Evolutionary conservation across 305 asterid genomes (phyloP).

Genomic region (Ajuga reptans): DNA sequence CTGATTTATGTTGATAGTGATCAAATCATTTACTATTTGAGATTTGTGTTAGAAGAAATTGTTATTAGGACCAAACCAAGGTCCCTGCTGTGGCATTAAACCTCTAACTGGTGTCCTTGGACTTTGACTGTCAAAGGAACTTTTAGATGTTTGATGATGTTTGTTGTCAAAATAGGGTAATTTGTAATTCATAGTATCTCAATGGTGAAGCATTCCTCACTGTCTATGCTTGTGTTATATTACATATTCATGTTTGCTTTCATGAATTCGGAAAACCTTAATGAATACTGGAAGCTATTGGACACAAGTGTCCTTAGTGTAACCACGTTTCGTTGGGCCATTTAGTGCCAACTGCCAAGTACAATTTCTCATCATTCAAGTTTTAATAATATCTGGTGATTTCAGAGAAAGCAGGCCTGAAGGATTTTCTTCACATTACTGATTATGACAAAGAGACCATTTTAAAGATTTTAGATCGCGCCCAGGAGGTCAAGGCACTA

Average conservation of each 20-base stretch:
- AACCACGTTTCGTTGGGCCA: neutral
- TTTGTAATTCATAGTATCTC: neutral
- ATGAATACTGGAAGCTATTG: neutral
- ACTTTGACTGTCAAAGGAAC: neutral
- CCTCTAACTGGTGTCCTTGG: neutral
- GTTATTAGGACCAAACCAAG: neutral
- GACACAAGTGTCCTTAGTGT: neutral
- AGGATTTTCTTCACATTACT: constrained; percentile 70
- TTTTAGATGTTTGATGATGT: neutral
- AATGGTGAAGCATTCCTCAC: neutral
- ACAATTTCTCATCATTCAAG: neutral
- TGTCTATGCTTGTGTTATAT: neutral
- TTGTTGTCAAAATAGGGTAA: neutral
- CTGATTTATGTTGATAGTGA: neutral
- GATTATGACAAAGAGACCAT: constrained; percentile 77
- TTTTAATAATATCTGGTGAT: constrained; percentile 13
- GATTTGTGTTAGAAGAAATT: neutral
- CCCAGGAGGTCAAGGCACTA: constrained; percentile 74
- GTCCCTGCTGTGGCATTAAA: neutral
- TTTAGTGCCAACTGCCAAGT: neutral
- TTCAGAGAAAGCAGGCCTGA: constrained; percentile 62
- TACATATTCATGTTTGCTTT: neutral
- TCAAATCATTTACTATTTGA: neutral
- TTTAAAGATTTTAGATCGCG: constrained; percentile 65
- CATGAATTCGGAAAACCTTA: neutral